Percentiles rank a stretch among this genome's conserved stretches.
Conservation (phyloP, 192 early-diverging fungal species). For the Spinellus fusiger region DNA sequence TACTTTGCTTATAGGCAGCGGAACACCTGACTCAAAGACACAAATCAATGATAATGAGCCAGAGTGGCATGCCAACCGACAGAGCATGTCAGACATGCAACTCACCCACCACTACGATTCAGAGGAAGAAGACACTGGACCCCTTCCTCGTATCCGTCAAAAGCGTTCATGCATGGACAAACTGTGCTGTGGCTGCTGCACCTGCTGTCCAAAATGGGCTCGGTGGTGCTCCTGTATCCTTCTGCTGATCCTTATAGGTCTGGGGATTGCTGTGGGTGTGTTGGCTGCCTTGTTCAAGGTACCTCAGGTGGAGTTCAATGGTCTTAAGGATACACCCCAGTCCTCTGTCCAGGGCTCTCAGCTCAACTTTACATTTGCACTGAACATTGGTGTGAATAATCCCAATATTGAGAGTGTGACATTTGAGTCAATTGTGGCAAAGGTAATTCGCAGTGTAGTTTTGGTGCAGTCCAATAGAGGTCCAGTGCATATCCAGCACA, state of each 20-base stretch:
- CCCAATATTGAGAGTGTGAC: conserved; percentile 43
- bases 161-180: conserved; percentile 23
- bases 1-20: too few relatives aligned
- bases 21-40: too few relatives aligned
- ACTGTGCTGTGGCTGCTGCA: conserved; percentile 31
- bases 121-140: conserved; percentile 4
- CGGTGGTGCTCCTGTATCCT: conserved; percentile 39
- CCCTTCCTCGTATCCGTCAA: neutral
- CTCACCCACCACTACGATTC: conserved; percentile 7
- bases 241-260: conserved; percentile 30
- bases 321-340: conserved; percentile 8
- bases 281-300: conserved; percentile 39
- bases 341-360: conserved; percentile 13
- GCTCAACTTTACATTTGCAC: conserved; percentile 18
- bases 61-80: too few relatives aligned
- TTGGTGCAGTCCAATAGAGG: too few relatives aligned
- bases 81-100: conserved; percentile 14
- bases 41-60: too few relatives aligned
- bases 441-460: too few relatives aligned
- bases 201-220: conserved; percentile 32
- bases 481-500: too few relatives aligned
- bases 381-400: conserved; percentile 32
- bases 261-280: conserved; percentile 35
- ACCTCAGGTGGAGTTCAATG: conserved; percentile 26
- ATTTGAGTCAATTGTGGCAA: conserved; percentile 40